Percentiles rank a stretch among this genome's conserved stretches.
These are phyloP conservation scores for Lyophyllum atratum DNA, from an alignment of 768 basidiomycete genomes.

Conservation along the genomic window DNA sequence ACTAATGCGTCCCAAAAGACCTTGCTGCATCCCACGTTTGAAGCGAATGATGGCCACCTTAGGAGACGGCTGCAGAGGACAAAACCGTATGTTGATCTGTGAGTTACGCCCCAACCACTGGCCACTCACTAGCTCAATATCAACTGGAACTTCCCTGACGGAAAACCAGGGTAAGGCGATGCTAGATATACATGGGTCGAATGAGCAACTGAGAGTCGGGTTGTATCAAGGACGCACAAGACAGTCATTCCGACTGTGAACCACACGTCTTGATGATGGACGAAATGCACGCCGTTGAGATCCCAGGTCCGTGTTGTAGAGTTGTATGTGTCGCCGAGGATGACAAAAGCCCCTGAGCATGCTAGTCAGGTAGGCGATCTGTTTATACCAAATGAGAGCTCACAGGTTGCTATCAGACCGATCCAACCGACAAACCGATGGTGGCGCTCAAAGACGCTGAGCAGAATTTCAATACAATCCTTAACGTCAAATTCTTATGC, in stretches of 20 bases:
- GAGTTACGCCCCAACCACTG: neutral
- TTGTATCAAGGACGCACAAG: conserved; percentile 47
- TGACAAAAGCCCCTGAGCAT: conserved; percentile 61
- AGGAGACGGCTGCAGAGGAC: conserved; percentile 58
- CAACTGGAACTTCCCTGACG: conserved; percentile 70
- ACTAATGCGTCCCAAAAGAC: conserved; percentile 72
- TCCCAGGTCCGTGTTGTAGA: conserved; percentile 57
- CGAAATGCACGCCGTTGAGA: conserved; percentile 50
- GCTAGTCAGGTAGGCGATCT: neutral
- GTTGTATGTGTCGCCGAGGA: conserved; percentile 67
- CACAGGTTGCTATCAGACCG: conserved; percentile 52
- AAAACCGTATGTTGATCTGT: conserved; percentile 6
- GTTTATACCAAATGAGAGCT: conserved; percentile 4
- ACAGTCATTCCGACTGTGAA: conserved; percentile 72
- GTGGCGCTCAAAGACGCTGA: conserved; percentile 76
- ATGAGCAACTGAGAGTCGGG: neutral
- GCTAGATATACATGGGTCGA: conserved; percentile 32
- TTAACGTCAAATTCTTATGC: conserved; percentile 17
- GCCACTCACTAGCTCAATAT: conserved; percentile 70
- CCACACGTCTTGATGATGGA: conserved; percentile 79
- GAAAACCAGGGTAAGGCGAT: conserved; percentile 77
- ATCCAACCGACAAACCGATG: conserved; percentile 82
- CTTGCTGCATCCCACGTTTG: conserved; percentile 83
- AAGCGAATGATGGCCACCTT: conserved; percentile 82
- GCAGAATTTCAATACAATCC: neutral